These are phyloP conservation scores for Gilbertella persicaria DNA, from an alignment of 371 early-diverging fungal species.

Conservation along the genomic window DNA sequence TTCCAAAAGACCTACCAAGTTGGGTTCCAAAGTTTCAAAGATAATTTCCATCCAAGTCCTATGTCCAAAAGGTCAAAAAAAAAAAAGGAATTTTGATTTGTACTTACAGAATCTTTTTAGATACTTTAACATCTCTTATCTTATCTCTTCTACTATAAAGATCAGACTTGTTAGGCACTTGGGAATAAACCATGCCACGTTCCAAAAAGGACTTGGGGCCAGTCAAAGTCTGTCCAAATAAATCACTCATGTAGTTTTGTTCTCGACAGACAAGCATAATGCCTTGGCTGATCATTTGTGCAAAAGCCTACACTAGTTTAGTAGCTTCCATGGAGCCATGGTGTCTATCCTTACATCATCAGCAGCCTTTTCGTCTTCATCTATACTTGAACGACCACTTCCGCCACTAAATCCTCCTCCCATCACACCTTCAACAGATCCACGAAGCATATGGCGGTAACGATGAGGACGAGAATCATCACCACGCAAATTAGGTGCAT, in stretches of 20 bases:
- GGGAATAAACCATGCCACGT: slow-evolving; percentile 41
- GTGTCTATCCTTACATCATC: slow-evolving; percentile 31
- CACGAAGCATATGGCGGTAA: slow-evolving; percentile 52
- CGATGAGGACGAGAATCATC: slow-evolving; percentile 41
- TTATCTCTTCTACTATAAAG: slow-evolving; percentile 55
- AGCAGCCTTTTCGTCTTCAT: slow-evolving; percentile 51
- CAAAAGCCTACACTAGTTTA: slow-evolving; percentile 60
- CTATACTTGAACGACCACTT: slow-evolving; percentile 32
- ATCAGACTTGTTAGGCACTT: slow-evolving; percentile 43
- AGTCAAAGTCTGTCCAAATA: slow-evolving; percentile 63
- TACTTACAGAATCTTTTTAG: slow-evolving; percentile 58
- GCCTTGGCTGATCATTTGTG: slow-evolving; percentile 49
- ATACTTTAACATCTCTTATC: slow-evolving; percentile 65
- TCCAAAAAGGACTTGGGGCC: slow-evolving; percentile 49
- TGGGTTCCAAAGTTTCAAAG: slow-evolving; percentile 78
- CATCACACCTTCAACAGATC: slow-evolving; percentile 46
- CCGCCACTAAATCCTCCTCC: slow-evolving; percentile 12
- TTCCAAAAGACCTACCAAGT: slow-evolving; percentile 73
- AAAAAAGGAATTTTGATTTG: not conserved
- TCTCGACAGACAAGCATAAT: slow-evolving; percentile 59
- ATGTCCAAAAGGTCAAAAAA: slow-evolving; percentile 25
- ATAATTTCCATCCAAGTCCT: slow-evolving; percentile 76
- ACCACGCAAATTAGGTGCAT: slow-evolving; percentile 37
- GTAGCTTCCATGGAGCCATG: too few species aligned
- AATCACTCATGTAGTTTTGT: slow-evolving; percentile 83